Conservation (phyloP, 257 asterid genomes). For the Scutellaria baicalensis region DNA sequence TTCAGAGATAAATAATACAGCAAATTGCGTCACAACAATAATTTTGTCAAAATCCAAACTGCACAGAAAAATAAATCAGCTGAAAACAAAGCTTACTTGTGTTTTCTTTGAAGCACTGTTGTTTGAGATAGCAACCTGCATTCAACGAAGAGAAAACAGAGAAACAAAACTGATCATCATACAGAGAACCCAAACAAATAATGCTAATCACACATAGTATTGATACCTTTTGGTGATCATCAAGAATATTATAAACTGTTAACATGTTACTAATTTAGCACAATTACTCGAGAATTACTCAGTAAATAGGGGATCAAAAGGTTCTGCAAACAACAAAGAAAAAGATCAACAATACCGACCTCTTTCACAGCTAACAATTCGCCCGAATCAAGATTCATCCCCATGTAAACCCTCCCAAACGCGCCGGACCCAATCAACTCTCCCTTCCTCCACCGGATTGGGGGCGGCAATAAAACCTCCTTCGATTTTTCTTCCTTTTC, state of each 20-base stretch:
- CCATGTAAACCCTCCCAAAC: constrained; percentile 72
- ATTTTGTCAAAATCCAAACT: neutral
- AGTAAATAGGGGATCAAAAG: neutral
- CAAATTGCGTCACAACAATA: neutral
- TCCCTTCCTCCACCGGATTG: constrained; percentile 88
- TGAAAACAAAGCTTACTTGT: constrained; percentile 40
- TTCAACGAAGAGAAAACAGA: neutral
- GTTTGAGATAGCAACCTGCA: constrained; percentile 71
- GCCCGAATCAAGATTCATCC: constrained; percentile 80
- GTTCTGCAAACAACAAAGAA: neutral
- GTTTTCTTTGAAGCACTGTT: constrained; percentile 62
- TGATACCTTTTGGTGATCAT: no score
- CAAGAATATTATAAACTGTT: neutral
- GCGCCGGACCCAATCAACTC: constrained; percentile 80
- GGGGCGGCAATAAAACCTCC: constrained; percentile 28
- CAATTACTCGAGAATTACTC: neutral
- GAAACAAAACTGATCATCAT: constrained; percentile 3
- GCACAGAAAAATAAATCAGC: constrained; percentile 9
- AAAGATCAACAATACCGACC: constrained; percentile 8
- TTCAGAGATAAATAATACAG: neutral
- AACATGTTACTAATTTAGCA: neutral
- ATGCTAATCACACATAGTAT: no score
- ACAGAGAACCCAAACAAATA: neutral
- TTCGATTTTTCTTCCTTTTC: constrained; percentile 8
- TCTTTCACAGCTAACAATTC: constrained; percentile 67